Evolutionary conservation across 108 stramenopile genomes (phyloP).

Genomic region (Cyclostephanos invisitatus): DNA sequence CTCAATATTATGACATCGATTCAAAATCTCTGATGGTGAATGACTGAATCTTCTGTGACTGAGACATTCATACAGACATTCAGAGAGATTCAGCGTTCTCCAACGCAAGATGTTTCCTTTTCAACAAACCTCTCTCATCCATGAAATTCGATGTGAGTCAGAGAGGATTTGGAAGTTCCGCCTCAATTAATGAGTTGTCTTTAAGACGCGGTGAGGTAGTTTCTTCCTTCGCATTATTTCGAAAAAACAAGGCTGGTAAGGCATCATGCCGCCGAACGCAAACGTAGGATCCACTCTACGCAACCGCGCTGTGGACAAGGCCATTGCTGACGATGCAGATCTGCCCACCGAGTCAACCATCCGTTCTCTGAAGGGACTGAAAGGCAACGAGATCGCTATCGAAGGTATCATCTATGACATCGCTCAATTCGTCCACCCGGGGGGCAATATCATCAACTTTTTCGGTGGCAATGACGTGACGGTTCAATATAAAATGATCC

Average conservation of each 20-base stretch:
- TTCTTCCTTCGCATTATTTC: no score
- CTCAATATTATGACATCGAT: no score
- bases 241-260: background rate
- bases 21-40: no score
- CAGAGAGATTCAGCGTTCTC: no score
- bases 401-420: slow-evolving; percentile 83
- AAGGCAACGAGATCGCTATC: slow-evolving; percentile 66
- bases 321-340: slow-evolving; percentile 8
- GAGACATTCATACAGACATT: no score
- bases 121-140: no score
- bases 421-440: slow-evolving; percentile 78
- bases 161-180: no score
- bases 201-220: no score
- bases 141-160: no score
- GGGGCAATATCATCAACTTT: slow-evolving; percentile 76
- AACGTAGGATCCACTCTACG: slow-evolving; percentile 44
- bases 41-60: no score
- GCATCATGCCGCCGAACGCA: slow-evolving; percentile 70
- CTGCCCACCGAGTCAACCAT: slow-evolving; percentile 36
- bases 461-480: slow-evolving; percentile 93
- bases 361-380: slow-evolving; percentile 42
- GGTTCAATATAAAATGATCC: slow-evolving; percentile 90
- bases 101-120: no score
- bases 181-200: no score
- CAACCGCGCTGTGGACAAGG: slow-evolving; percentile 45